phyloP scores from a whole-genome alignment of 345 rosid genomes.

The Hypericum perforatum region DNA sequence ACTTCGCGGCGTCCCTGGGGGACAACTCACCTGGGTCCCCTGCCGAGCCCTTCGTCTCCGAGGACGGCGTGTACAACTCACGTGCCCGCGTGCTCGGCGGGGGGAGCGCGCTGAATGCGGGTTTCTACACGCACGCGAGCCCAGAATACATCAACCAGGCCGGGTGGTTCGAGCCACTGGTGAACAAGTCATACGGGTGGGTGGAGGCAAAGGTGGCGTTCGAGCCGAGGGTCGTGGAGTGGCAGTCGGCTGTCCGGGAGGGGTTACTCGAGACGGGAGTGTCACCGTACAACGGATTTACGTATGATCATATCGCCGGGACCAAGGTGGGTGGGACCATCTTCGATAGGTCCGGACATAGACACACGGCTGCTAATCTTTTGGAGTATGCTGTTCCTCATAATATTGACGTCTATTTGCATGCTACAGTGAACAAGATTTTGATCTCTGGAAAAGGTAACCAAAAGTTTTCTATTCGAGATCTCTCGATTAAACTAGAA shows the following conservation, averaged over 20 bases:
- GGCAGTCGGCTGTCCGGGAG: constrained; percentile 72
- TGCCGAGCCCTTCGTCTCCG: constrained; percentile 58
- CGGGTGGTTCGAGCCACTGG: constrained; percentile 41
- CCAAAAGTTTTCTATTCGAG: not conserved
- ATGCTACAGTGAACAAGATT: constrained; percentile 59
- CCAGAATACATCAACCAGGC: constrained; percentile 28
- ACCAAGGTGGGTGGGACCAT: constrained; percentile 73
- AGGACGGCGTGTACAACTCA: constrained; percentile 70
- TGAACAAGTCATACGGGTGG: constrained; percentile 53
- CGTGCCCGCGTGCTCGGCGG: constrained; percentile 84
- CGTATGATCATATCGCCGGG: constrained; percentile 54
- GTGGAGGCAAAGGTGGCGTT: constrained; percentile 62
- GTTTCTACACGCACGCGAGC: constrained; percentile 63
- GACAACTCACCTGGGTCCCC: constrained; percentile 41
- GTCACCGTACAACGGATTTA: constrained; percentile 56
- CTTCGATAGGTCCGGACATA: constrained; percentile 49
- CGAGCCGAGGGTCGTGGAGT: constrained; percentile 37
- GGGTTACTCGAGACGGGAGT: constrained; percentile 64
- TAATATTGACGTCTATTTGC: constrained; percentile 39
- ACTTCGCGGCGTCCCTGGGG: constrained; percentile 32
- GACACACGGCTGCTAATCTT: constrained; percentile 77
- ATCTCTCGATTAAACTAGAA: not conserved
- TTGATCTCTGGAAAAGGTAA: constrained; percentile 33
- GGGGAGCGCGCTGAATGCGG: constrained; percentile 70
- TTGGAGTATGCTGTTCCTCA: constrained; percentile 54